phyloP scores from a whole-genome alignment of 371 early-diverging fungal genomes.

The Mortierella sp. region DNA sequence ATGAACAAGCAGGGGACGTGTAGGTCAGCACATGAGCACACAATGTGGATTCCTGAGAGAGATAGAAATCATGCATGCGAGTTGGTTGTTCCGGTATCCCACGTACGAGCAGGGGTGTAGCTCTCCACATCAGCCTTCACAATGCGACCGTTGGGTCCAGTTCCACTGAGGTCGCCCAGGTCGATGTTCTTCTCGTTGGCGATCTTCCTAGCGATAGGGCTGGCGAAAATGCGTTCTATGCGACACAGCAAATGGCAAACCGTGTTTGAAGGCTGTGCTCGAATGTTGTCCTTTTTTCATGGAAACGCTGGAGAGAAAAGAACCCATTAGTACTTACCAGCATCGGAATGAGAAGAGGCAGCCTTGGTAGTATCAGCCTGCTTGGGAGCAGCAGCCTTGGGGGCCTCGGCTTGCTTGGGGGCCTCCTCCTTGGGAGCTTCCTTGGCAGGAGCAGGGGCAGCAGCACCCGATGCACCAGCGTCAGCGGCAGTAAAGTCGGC shows the following conservation, averaged over 20 bases:
- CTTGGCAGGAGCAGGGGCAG: too few species aligned
- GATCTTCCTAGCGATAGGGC: slow-evolving; percentile 90
- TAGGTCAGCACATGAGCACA: too few species aligned
- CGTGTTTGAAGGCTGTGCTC: slow-evolving; percentile 4
- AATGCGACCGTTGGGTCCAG: slow-evolving; percentile 93
- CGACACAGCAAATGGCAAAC: slow-evolving; percentile 3
- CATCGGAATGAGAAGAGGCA: slow-evolving; percentile 57
- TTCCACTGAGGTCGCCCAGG: slow-evolving; percentile 82
- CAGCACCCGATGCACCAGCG: slow-evolving; percentile 61
- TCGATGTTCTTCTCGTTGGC: slow-evolving; percentile 87
- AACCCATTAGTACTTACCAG: slow-evolving; percentile 52
- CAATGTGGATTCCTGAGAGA: too few species aligned
- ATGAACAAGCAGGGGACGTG: too few species aligned
- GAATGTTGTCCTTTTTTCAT: not conserved
- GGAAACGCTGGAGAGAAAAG: too few species aligned
- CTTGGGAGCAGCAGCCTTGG: slow-evolving; percentile 40
- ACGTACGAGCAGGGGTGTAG: slow-evolving; percentile 63
- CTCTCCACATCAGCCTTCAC: slow-evolving; percentile 91
- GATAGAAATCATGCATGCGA: too few species aligned
- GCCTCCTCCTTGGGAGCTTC: slow-evolving; percentile 39
- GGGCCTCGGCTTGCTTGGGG: slow-evolving; percentile 28
- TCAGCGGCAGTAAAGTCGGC: slow-evolving; percentile 77
- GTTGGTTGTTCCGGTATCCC: too few species aligned
- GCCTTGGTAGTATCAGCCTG: slow-evolving; percentile 57
- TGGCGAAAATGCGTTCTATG: slow-evolving; percentile 82